phyloP scores from a whole-genome alignment of 805 yeast genomes.

The Myxozyma monticola region DNA sequence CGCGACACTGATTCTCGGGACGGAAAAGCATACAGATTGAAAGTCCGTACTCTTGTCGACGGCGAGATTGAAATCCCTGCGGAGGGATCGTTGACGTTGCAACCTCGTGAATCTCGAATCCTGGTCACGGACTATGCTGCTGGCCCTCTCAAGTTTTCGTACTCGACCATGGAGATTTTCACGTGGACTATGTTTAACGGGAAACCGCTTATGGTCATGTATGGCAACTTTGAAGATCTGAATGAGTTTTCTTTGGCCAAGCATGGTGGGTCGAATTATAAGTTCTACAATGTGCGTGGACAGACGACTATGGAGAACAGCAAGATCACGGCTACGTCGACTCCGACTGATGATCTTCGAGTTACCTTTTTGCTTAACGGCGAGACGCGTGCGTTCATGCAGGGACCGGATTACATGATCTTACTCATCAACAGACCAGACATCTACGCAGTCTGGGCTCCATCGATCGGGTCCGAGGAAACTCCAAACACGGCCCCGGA shows the following conservation, averaged over 20 bases:
- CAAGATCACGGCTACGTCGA: not conserved
- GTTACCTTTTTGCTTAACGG: conserved; percentile 11
- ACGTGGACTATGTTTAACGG: conserved; percentile 19
- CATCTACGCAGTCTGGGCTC: conserved; percentile 24
- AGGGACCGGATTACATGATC: conserved; percentile 7
- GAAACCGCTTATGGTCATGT: conserved; percentile 18
- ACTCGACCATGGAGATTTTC: conserved; percentile 20
- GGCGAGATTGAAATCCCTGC: conserved; percentile 9
- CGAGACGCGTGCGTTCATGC: conserved; percentile 7
- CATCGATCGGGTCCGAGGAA: conserved; percentile 6
- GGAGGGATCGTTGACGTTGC: conserved; percentile 8
- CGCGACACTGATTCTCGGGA: conserved; percentile 2
- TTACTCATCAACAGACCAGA: conserved; percentile 18
- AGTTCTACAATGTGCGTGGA: conserved; percentile 12
- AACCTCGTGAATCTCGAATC: conserved; percentile 16
- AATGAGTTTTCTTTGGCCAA: conserved; percentile 12
- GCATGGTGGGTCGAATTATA: conserved; percentile 2
- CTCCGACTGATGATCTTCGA: conserved; percentile 3
- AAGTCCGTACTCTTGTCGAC: not conserved
- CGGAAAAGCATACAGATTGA: conserved; percentile 10
- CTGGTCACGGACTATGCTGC: conserved; percentile 18
- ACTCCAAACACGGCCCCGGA: conserved; percentile 13
- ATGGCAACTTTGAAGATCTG: conserved; percentile 19
- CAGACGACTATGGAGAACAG: not conserved
- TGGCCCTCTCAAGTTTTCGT: conserved; percentile 7